Evolutionary conservation across 345 rosid genomes (phyloP), one percentile per base, ranked within the genome.

Genomic region (Reutealis trisperma): DNA sequence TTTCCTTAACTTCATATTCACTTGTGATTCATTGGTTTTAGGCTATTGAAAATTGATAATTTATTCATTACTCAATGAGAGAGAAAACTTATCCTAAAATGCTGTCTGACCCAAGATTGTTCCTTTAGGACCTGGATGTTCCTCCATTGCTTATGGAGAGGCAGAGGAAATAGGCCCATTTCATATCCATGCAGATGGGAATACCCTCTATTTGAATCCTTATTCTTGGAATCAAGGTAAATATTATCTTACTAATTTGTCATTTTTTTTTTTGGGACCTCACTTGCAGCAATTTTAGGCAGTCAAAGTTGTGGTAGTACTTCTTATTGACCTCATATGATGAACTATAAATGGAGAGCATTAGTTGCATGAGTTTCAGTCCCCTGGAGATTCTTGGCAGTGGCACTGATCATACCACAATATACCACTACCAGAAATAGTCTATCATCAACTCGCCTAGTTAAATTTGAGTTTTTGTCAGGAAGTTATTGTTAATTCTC

Each of bases 81-180:
- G 37, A 44, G 45, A 68, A 71, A 21, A 16, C 59, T 8, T 58
- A 47, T 41, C 71, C 32, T 79, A 44, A 69, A 65, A 5, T 49
- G 57, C 51, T 41, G 72, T 60, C 65, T 82, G n/a, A 74, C 22
- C 6, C n/a, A 63, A 63, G 27, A 58, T 42, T 64, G 15, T 63
- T 76, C 67, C 49, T 74, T 60, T 66, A 95, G 99, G 99, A 70
- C 99, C 99, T 70, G 99, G 99, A 75, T 95, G 99, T 82, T 93
- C 99, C 51, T 93, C 99, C 27, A 84, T 93, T 82, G 99, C 89
- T 62, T 93, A 54, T 79, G 98, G 98, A 21, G 87, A 84, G 87
- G 98, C 99, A 37, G 97, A 95, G 85, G 98, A 95, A 85, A 86
- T 93, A 49, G 98, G 98, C 71, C 97, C 99, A 1, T 95, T 95